These are phyloP conservation scores for Buddleja alternifolia DNA, from an alignment of 257 asterid species.

Conservation along the genomic window DNA sequence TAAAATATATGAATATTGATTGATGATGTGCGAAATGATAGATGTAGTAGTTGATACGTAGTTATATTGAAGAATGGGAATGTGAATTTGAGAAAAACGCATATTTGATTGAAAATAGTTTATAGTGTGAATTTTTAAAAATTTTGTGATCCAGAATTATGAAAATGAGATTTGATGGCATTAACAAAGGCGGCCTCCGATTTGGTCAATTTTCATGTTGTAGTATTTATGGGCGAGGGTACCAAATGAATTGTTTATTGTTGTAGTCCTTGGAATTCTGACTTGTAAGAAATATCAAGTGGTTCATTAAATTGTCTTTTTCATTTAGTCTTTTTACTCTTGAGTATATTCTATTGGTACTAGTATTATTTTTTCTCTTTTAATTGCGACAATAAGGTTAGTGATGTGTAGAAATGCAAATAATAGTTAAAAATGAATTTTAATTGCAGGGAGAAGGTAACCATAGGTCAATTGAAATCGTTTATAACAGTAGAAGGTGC, in stretches of 20 bases:
- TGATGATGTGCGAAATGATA: too few species aligned
- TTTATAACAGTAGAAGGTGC: conserved; percentile 77
- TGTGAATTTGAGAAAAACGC: too few species aligned
- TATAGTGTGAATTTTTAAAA: too few species aligned
- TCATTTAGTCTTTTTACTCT: background rate
- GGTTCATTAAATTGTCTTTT: conserved; percentile 14
- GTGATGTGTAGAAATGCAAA: background rate
- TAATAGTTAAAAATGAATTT: too few species aligned
- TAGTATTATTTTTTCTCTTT: background rate
- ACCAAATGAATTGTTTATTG: background rate
- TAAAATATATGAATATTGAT: too few species aligned
- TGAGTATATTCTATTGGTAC: background rate
- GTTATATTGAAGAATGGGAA: too few species aligned
- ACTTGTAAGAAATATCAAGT: conserved; percentile 6
- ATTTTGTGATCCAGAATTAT: too few species aligned
- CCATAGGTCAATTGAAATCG: conserved; percentile 62
- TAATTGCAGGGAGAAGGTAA: conserved; percentile 78
- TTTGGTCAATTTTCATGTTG: conserved; percentile 6
- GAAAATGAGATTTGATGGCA: too few species aligned
- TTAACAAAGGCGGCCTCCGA: too few species aligned
- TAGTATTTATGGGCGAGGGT: background rate
- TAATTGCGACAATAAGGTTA: background rate
- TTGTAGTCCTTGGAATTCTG: conserved; percentile 8
- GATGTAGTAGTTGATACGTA: too few species aligned
- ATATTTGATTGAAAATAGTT: too few species aligned